Evolutionary conservation across 805 yeast species (phyloP), one percentile per base, ranked within the genome.

Genomic region (Nakazawaea siamensis): DNA sequence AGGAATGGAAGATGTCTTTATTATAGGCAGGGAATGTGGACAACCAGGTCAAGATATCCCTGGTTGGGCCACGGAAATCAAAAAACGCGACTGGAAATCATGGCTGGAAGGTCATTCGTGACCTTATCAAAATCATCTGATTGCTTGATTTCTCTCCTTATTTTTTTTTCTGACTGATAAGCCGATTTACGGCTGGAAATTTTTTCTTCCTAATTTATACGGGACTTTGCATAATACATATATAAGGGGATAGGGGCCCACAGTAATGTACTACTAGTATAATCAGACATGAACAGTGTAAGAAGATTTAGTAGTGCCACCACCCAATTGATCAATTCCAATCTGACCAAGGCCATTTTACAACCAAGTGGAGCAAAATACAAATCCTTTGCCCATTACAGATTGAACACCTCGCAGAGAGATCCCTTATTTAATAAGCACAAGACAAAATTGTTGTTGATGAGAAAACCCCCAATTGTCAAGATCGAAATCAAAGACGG

Each of bases 41-140:
- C 80, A 83, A 0, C 58, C 76, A n/a, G 97, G 97, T 21, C 78
- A 73, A 34, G 97, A 85, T 58, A 84, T 92, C 31, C 76, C 78
- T 3, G 98, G 97, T 4, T 92, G 98, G 98, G 71, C 75, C 19
- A 62, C 62, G 39, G 95, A 86, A 54, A 70, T 74, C 15, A 57
- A 51, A 38, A 43, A 39, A 36, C 18, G 37, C 19, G 39, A 37
- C n/a, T 27, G 31, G 15, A 38, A 33, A n/a, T 21, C 7, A n/a
- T 25, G 7, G 8, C 8, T 25, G 14, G 14, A 25, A 25, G 6
- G 14, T 13, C n/a, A n/a, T n/a, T n/a, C n/a, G n/a, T n/a, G 14
- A 25, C n/a, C 14, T 11, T 6, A 25, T 21, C 11, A 19, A 14
- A 20, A 17, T 19, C 7, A 3, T 6, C 17, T 23, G 10, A 14